Base-by-base conservation (phyloP, 129 eudicot species). In the Mikania micrantha region DNA sequence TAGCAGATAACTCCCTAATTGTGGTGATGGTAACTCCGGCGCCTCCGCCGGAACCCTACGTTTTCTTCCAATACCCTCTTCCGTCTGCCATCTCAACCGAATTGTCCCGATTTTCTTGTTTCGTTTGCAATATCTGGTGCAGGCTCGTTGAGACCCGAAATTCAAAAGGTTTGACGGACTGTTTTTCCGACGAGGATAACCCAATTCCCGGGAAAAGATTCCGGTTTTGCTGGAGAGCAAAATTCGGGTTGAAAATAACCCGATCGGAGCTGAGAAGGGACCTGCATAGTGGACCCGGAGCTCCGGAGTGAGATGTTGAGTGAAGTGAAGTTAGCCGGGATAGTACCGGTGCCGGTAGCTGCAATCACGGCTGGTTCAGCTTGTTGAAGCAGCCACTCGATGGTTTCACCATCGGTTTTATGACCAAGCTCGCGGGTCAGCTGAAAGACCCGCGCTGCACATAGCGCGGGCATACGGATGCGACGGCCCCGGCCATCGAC, bases 201-300 rank as follows among this genome's bases (percentile, higher is more conserved):
- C 90, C 87, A 36, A 83, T 80, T 2, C 87, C 88, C n/a, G 82
- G 85, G 40, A 83, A 87, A 44, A 80, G 70, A 20, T 77, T 76
- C 41, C 87, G 81, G 44, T 84, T 75, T 9, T 86, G 95, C 8
- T 89, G 85, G 74, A 80, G 16, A 16, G 85, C 53, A 31, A 83
- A 91, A 57, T 78, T 83, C 1, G 97, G 94, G 74, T 78, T 91
- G 64, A 81, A n/a, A 84, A 52, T 84, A 80, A 0, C 88, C 60
- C 6, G 97, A 85, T 49, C 96, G 85, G 29, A 91, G 77, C 52
- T 87, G 97, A 0, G 97, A 91, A 0, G 97, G 96, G 1, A 88
- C 85, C 36, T 95, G 88, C 83, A 88, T 82, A 70, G 83, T 79
- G 1, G 90, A 81, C 52, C 90, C 90, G 60, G 80, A 73, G 74